These are phyloP conservation scores for Gigaspora rosea DNA, from an alignment of 192 early-diverging fungal species.

Conservation along the genomic window DNA sequence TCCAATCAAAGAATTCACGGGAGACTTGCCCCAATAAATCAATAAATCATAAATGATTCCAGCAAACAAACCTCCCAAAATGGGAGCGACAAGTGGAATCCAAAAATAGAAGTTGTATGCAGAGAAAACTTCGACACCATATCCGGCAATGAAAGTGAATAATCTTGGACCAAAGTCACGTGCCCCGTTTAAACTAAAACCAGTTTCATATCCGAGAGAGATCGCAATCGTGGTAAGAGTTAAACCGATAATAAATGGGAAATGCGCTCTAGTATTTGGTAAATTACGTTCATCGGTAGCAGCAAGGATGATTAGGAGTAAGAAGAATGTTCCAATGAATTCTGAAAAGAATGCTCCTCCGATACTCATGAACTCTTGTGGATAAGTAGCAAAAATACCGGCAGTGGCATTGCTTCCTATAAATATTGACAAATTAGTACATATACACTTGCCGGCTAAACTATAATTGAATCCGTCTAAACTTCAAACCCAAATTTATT, in stretches of 20 bases:
- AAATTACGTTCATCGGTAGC: slow-evolving; percentile 61
- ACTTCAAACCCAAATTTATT: background rate
- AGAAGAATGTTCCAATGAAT: slow-evolving; percentile 66
- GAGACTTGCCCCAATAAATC: slow-evolving; percentile 42
- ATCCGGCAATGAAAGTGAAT: slow-evolving; percentile 69
- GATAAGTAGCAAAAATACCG: slow-evolving; percentile 67
- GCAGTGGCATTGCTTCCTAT: slow-evolving; percentile 55
- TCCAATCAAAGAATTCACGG: background rate
- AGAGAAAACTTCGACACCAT: slow-evolving; percentile 68
- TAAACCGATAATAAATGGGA: slow-evolving; percentile 62
- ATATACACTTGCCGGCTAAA: too few relatives aligned
- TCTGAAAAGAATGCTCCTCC: slow-evolving; percentile 62
- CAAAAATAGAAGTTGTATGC: slow-evolving; percentile 69
- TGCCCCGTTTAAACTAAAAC: slow-evolving; percentile 75
- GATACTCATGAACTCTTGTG: slow-evolving; percentile 54
- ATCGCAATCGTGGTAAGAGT: slow-evolving; percentile 62
- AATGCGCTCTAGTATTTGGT: slow-evolving; percentile 51
- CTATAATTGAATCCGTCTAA: background rate
- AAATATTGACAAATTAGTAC: slow-evolving; percentile 1
- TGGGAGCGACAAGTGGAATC: slow-evolving; percentile 69
- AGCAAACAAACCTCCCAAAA: slow-evolving; percentile 63
- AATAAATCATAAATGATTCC: slow-evolving; percentile 63
- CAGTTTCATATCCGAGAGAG: slow-evolving; percentile 66
- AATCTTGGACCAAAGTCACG: slow-evolving; percentile 79
- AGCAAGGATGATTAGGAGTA: slow-evolving; percentile 64